Base-by-base conservation (phyloP, 116 monocot genomes). In the Iris pallida region DNA sequence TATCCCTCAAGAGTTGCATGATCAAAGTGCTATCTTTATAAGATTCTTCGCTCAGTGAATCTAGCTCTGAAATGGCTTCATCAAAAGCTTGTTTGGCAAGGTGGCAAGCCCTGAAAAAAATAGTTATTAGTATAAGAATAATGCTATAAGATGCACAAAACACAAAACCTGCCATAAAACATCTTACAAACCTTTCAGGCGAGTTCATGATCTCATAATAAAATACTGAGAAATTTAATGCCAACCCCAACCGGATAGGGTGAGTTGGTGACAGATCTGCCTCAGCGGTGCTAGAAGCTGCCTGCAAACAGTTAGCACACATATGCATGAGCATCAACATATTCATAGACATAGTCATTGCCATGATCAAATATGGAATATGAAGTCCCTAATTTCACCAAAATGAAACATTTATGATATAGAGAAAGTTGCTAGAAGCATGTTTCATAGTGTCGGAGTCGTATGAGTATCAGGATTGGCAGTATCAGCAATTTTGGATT, bases 191-290 rank as follows among this genome's bases (percentile, higher is more conserved):
- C 63, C 63, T 63, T 45, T 63, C 63, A 44, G 63, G 63, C 13
- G 63, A 63, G 44, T 63, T 63, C 63, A 63, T 63, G 4, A 63
- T 63, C 11, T 63, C 63, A 20, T 63, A 63, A 63, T 63, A 63
- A 43, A 63, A 63, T 2, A 63, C 63, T n/a, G 63, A 63, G 63
- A 63, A 63, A 20, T 63, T 63, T 1, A 63, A 45, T 43, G 63
- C 63, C 45, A 63, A 63, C 7, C 63, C 63, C 63, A 63, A 45
- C 5, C 63, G 63, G 41, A 63, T 63, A 13, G 63, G 63, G 41
- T 63, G 63, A 14, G 63, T 63, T 12, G 63, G 63, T 8, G 63
- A 63, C n/a, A 63, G 63, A 45, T 63, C 44, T 43, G 63, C 63
- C 63, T 63, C 63, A 2, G 63, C 63, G 12, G 63, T 63, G 20